phyloP scores from a whole-genome alignment of 2,329 filamentous ascomycete genomes.

The Arthrobotrys sphaeroides region DNA sequence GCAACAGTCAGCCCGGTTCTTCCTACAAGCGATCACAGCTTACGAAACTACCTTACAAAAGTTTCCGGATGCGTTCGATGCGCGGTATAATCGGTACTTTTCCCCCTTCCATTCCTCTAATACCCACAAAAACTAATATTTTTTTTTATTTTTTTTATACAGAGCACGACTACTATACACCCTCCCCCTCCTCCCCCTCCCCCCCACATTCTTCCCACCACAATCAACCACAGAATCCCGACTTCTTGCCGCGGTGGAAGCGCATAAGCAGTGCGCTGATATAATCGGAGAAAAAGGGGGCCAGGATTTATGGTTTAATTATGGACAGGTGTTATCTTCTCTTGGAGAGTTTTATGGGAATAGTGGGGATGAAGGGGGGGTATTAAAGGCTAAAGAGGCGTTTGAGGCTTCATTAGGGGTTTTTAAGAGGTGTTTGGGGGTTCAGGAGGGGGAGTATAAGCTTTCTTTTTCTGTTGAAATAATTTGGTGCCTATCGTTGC shows the following conservation, averaged over 20 bases:
- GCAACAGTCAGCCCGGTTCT: slow-evolving; percentile 56
- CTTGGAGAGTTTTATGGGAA: slow-evolving; percentile 55
- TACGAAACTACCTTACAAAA: slow-evolving; percentile 54
- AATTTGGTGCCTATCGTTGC: slow-evolving; percentile 9
- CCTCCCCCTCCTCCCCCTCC: slow-evolving; percentile 34
- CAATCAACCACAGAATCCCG: slow-evolving; percentile 31
- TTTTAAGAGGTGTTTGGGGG: slow-evolving; percentile 52
- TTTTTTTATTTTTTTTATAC: neutral
- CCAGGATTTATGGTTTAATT: slow-evolving; percentile 49
- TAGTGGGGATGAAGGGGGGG: slow-evolving; percentile 21
- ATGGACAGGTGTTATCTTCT: slow-evolving; percentile 44
- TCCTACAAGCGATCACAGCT: slow-evolving; percentile 55
- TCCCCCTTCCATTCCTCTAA: neutral
- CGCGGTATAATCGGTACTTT: slow-evolving; percentile 55
- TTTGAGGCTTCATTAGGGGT: slow-evolving; percentile 52
- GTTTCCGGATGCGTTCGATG: slow-evolving; percentile 55
- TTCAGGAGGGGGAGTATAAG: slow-evolving; percentile 55
- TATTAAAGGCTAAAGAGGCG: slow-evolving; percentile 31
- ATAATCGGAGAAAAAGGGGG: slow-evolving; percentile 22
- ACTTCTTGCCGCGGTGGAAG: slow-evolving; percentile 24
- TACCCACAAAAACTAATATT: neutral
- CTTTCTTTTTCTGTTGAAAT: slow-evolving; percentile 10
- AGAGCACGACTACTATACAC: slow-evolving; percentile 46
- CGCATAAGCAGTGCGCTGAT: slow-evolving; percentile 42
- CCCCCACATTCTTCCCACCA: slow-evolving; percentile 30